Percentiles rank a stretch among this genome's conserved stretches.
Evolutionary conservation across 768 basidiomycete genomes (phyloP).

Genomic region (Clitopilus passeckerianus): DNA sequence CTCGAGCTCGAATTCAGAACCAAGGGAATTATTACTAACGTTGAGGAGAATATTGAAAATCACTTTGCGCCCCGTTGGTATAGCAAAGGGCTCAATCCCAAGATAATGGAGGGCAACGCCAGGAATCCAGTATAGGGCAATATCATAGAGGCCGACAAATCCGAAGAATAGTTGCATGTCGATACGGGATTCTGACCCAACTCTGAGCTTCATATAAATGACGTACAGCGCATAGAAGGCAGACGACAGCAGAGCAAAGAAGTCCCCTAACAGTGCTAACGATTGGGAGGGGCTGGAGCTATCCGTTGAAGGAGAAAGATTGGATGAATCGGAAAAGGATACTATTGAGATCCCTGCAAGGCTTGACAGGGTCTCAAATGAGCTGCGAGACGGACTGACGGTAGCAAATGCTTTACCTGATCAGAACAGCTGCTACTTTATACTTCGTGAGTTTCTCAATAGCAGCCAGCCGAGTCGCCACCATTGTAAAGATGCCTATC

Average conservation of each 20-base stretch:
- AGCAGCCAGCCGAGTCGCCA: background rate
- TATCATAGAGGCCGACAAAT: constrained; percentile 79
- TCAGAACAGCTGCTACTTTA: background rate
- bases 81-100: constrained; percentile 59
- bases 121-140: constrained; percentile 61
- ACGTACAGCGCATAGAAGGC: constrained; percentile 78
- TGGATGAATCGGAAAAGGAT: background rate
- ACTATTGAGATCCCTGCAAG: background rate
- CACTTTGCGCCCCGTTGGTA: constrained; percentile 41
- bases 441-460: background rate
- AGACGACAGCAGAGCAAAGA: constrained; percentile 51
- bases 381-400: background rate
- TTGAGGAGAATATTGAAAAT: constrained; percentile 31
- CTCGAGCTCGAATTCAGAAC: background rate
- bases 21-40: constrained; percentile 18
- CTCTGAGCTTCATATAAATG: constrained; percentile 74
- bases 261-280: background rate
- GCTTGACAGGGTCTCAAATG: background rate
- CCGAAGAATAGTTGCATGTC: constrained; percentile 90
- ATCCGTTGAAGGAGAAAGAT: background rate
- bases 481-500: background rate
- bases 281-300: background rate
- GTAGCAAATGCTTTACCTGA: background rate
- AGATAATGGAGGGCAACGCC: constrained; percentile 64
- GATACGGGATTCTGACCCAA: constrained; percentile 67